phyloP scores from a whole-genome alignment of 2,329 filamentous ascomycete species.

The Calonectria pseudoreteaudii region DNA sequence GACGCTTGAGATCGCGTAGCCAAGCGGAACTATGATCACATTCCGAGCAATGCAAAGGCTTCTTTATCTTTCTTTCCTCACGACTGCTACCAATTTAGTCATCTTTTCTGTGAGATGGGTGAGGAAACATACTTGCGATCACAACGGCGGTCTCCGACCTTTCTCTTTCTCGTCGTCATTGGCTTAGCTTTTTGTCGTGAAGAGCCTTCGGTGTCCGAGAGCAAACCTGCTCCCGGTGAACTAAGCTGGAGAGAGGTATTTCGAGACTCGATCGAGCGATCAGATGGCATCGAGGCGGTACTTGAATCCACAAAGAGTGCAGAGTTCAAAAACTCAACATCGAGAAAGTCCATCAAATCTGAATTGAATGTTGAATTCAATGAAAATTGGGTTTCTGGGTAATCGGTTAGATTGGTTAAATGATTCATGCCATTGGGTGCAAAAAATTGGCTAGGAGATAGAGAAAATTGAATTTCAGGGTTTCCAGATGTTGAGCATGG shows the following conservation, averaged over 20 bases:
- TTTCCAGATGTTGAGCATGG: not conserved
- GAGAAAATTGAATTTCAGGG: not conserved
- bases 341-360: not conserved
- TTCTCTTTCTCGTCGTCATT: not conserved
- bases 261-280: not conserved
- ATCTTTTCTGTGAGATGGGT: accelerated
- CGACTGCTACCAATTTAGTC: not conserved
- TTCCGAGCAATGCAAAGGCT: not conserved
- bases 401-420: not conserved
- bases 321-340: not conserved
- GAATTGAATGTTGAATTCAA: not conserved
- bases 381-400: not conserved
- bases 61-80: not conserved
- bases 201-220: not conserved
- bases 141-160: not conserved
- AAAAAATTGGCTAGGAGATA: not conserved
- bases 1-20: not conserved
- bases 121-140: not conserved
- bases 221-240: not conserved
- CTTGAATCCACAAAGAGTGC: not conserved
- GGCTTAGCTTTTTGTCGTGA: not conserved
- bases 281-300: not conserved
- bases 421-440: not conserved
- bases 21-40: not conserved
- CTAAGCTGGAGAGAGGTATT: not conserved